Percentiles rank a stretch among this genome's conserved stretches.
Evolutionary conservation across 805 yeast genomes (phyloP).

Genomic region (Pichia scutulata): DNA sequence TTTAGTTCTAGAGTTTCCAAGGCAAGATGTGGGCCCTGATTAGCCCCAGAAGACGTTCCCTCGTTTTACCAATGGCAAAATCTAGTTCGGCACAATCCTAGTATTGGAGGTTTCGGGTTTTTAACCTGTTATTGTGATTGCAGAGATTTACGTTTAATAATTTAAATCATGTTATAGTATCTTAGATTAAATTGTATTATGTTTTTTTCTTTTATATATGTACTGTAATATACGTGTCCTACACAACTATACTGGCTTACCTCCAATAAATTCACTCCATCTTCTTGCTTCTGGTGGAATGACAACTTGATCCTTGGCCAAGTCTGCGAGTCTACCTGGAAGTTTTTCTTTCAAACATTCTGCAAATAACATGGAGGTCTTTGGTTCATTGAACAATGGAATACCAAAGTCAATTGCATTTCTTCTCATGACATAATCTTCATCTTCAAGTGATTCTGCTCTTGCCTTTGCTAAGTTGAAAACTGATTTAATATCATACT

Average conservation of each 20-base stretch:
- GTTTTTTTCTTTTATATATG: background rate
- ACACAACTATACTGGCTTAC: constrained; percentile 61
- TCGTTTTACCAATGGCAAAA: too few species aligned
- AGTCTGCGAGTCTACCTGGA: constrained; percentile 45
- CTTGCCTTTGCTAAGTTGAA: constrained; percentile 87
- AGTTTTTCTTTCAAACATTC: constrained; percentile 69
- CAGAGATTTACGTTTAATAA: too few species aligned
- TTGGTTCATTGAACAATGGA: constrained; percentile 94
- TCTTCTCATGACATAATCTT: constrained; percentile 97
- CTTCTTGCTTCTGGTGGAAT: constrained; percentile 84
- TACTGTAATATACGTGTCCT: background rate
- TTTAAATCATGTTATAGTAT: too few species aligned
- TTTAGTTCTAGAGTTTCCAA: too few species aligned
- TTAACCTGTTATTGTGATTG: too few species aligned
- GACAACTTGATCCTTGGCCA: constrained; percentile 33
- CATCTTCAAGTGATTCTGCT: constrained; percentile 77
- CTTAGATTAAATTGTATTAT: too few species aligned
- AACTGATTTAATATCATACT: constrained; percentile 76
- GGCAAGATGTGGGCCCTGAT: too few species aligned
- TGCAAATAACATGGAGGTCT: constrained; percentile 83
- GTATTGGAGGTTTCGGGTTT: too few species aligned
- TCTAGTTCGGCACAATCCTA: too few species aligned
- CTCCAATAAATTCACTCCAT: constrained; percentile 97
- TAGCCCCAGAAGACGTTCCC: too few species aligned
- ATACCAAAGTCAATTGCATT: constrained; percentile 97